Evolutionary conservation across 1,284 basidiomycete genomes (phyloP).

Genomic region (Ganoderma lucidum): DNA sequence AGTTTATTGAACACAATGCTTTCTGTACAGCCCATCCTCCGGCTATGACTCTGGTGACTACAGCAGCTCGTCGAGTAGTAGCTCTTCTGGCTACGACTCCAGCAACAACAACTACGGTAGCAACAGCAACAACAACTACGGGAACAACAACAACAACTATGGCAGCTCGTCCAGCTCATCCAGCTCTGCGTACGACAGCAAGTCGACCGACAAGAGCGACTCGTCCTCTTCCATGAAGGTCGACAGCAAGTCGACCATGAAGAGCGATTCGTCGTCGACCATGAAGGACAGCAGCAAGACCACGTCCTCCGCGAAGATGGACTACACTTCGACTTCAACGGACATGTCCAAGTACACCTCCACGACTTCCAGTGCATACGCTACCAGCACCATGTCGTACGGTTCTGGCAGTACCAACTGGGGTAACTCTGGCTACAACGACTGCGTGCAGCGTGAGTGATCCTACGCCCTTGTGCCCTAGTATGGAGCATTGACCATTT

Average conservation of each 20-base stretch:
- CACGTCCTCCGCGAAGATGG: background rate
- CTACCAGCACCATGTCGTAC: conserved; percentile 46
- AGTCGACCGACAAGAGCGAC: conserved; percentile 11
- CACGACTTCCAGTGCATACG: conserved; percentile 23
- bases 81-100: conserved; percentile 4
- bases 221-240: background rate
- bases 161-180: conserved; percentile 14
- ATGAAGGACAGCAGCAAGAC: conserved; percentile 5
- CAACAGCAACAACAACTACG: conserved; percentile 7
- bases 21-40: background rate
- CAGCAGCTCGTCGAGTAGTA: conserved; percentile 12
- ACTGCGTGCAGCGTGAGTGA: conserved; percentile 74
- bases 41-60: background rate
- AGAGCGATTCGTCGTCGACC: background rate
- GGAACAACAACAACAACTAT: conserved; percentile 6
- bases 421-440: conserved; percentile 65
- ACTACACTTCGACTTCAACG: conserved; percentile 10
- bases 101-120: conserved; percentile 1
- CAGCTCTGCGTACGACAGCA: conserved; percentile 9
- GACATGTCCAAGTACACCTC: conserved; percentile 15
- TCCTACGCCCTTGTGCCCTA: conserved; percentile 1
- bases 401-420: conserved; percentile 73
- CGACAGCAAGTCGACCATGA: background rate
- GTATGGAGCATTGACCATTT: conserved; percentile 14
- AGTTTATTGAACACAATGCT: background rate